Percentiles rank a stretch among this genome's conserved stretches.
Conservation (phyloP, 352 stramenopile genomes). For the Phytopythium mirpurense region DNA sequence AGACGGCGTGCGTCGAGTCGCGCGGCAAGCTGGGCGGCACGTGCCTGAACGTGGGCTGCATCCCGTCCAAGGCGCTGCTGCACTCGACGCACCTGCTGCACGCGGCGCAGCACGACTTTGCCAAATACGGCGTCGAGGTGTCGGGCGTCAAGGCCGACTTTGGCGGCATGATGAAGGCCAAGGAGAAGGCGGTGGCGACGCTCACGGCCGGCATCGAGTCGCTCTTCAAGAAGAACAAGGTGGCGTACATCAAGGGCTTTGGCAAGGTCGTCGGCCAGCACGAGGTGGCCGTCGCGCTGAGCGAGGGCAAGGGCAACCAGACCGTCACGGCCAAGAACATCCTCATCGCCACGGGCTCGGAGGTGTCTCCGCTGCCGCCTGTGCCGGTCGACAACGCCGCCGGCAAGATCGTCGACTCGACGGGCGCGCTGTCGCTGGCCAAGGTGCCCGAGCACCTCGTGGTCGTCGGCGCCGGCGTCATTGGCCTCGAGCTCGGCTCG, state of each 20-base stretch:
- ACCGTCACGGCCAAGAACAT: constrained; percentile 97
- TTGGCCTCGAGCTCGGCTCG: constrained; percentile 98
- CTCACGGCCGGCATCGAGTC: constrained; percentile 97
- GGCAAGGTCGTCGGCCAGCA: constrained; percentile 93
- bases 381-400: constrained; percentile 96
- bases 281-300: constrained; percentile 89
- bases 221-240: constrained; percentile 99
- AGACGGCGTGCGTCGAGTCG: constrained; percentile 98
- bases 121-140: constrained; percentile 93
- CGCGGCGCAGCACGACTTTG: constrained; percentile 95
- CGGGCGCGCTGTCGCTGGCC: constrained; percentile 92
- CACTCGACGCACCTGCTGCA: constrained; percentile 96
- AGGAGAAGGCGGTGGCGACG: constrained; percentile 92
- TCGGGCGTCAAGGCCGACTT: constrained; percentile 93
- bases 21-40: constrained; percentile 94
- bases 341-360: constrained; percentile 88
- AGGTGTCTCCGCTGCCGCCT: constrained; percentile 91
- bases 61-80: constrained; percentile 98
- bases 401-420: constrained; percentile 99
- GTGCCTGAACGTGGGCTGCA: constrained; percentile 99
- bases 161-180: constrained; percentile 94
- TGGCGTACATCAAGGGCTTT: constrained; percentile 97
- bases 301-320: constrained; percentile 87
- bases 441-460: constrained; percentile 94
- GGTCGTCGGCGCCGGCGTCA: constrained; percentile 97